Conservation (phyloP, 2,329 filamentous ascomycete genomes). For the Pseudopyricularia javanii region DNA sequence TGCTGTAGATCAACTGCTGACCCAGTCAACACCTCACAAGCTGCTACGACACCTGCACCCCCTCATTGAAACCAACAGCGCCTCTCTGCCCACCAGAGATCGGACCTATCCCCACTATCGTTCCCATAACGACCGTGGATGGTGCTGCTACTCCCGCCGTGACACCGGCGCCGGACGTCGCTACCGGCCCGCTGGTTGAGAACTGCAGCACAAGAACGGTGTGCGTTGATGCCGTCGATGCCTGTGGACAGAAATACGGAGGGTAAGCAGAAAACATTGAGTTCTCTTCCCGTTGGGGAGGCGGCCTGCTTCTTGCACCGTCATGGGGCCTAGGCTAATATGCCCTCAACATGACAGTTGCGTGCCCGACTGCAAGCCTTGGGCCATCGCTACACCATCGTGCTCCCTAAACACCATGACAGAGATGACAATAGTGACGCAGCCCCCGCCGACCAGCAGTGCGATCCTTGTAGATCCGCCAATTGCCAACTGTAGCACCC, state of each 20-base stretch:
- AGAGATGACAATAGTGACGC: not conserved
- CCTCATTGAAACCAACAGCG: not conserved
- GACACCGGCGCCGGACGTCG: not conserved
- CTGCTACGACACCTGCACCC: slow-evolving; percentile 2
- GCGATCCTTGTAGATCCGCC: not conserved
- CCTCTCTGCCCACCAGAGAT: not conserved
- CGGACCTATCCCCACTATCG: not conserved
- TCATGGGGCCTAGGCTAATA: no score
- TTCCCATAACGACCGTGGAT: not conserved
- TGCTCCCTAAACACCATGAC: not conserved
- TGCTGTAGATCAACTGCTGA: not conserved
- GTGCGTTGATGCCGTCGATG: not conserved
- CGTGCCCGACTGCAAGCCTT: not conserved
- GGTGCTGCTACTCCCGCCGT: not conserved
- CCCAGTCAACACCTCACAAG: not conserved
- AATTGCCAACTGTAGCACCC: slow-evolving; percentile 6
- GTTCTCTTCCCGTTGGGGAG: not conserved
- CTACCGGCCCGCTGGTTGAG: not conserved
- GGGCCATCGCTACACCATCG: not conserved
- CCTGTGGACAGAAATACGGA: slow-evolving; percentile 1
- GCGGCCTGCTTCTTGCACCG: no score
- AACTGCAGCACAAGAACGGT: not conserved
- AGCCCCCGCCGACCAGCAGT: slow-evolving; percentile 11
- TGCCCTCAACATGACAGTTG: not conserved
- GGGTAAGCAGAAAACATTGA: not conserved